Conservation (phyloP, 208 protist genomes). For the Trypanosoma conorhini region DNA sequence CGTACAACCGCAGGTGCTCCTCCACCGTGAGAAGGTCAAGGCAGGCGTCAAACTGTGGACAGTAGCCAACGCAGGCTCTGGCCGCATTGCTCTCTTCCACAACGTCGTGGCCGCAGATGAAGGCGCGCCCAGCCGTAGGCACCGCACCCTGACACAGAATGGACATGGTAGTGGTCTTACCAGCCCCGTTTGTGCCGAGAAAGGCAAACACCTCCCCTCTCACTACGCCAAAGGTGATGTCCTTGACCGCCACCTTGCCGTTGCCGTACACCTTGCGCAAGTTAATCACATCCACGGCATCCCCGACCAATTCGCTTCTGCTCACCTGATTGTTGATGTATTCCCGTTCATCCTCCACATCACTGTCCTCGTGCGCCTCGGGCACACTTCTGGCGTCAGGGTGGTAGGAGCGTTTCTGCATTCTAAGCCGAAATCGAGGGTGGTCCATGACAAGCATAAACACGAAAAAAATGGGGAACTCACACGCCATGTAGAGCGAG, state of each 20-base stretch:
- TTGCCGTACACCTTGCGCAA: constrained; percentile 67
- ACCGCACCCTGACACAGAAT: constrained; percentile 74
- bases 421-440: constrained; percentile 36
- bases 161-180: constrained; percentile 86
- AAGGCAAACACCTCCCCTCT: constrained; percentile 83
- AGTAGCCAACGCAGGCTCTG: constrained; percentile 91
- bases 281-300: constrained; percentile 59
- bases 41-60: constrained; percentile 95
- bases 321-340: background rate
- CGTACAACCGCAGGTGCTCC: constrained; percentile 93
- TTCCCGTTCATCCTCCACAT: constrained; percentile 1
- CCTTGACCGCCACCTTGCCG: constrained; percentile 65
- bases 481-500: constrained; percentile 60
- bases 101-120: constrained; percentile 57
- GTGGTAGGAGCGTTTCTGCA: constrained; percentile 6
- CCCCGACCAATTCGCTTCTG: constrained; percentile 30
- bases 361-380: constrained; percentile 39
- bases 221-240: constrained; percentile 64
- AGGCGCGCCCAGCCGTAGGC: constrained; percentile 50
- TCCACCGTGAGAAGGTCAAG: constrained; percentile 91
- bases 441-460: constrained; percentile 69
- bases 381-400: constrained; percentile 29
- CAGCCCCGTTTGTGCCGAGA: constrained; percentile 86
- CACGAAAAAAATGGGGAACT: constrained; percentile 59
- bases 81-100: constrained; percentile 43